Conservation (phyloP, 2,329 filamentous ascomycete genomes). For the Ramularia endophylla region DNA sequence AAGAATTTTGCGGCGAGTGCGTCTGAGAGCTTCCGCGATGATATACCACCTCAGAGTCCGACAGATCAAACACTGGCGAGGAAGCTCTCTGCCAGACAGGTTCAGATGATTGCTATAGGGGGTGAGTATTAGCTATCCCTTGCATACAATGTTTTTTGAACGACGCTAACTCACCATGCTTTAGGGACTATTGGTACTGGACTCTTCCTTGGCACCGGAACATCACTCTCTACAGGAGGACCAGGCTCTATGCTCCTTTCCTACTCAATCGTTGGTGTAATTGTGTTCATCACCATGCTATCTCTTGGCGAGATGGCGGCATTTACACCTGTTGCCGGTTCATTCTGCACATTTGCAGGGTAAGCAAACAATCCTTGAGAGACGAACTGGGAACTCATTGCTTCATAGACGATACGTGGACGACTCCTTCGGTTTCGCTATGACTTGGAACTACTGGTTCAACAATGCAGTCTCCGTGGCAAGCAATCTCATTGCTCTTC, state of each 20-base stretch:
- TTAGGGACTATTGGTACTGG: slow-evolving; percentile 47
- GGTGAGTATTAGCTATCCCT: slow-evolving; percentile 33
- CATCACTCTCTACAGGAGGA: slow-evolving; percentile 42
- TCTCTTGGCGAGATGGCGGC: slow-evolving; percentile 78
- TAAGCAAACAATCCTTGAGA: slow-evolving; percentile 56
- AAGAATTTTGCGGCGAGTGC: too few relatives aligned
- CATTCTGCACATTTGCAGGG: slow-evolving; percentile 58
- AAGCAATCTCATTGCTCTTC: slow-evolving; percentile 54
- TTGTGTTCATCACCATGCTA: slow-evolving; percentile 77
- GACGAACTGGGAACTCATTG: slow-evolving; percentile 37
- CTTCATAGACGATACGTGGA: slow-evolving; percentile 64
- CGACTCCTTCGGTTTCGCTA: slow-evolving; percentile 70
- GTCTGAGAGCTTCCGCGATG: slow-evolving; percentile 5
- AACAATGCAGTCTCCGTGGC: slow-evolving; percentile 59
- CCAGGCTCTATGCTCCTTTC: slow-evolving; percentile 65
- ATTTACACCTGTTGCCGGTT: slow-evolving; percentile 69
- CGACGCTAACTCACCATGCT: slow-evolving; percentile 25
- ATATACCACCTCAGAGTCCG: slow-evolving; percentile 8
- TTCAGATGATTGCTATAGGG: slow-evolving; percentile 63
- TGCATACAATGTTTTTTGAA: too few relatives aligned
- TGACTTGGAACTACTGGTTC: slow-evolving; percentile 59
- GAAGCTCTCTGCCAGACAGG: slow-evolving; percentile 49
- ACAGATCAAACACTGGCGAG: slow-evolving; percentile 38
- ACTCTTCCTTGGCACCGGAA: slow-evolving; percentile 56
- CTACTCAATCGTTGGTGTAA: slow-evolving; percentile 60